phyloP scores from a whole-genome alignment of 2,329 filamentous ascomycete species.

The Ascochyta lentis region DNA sequence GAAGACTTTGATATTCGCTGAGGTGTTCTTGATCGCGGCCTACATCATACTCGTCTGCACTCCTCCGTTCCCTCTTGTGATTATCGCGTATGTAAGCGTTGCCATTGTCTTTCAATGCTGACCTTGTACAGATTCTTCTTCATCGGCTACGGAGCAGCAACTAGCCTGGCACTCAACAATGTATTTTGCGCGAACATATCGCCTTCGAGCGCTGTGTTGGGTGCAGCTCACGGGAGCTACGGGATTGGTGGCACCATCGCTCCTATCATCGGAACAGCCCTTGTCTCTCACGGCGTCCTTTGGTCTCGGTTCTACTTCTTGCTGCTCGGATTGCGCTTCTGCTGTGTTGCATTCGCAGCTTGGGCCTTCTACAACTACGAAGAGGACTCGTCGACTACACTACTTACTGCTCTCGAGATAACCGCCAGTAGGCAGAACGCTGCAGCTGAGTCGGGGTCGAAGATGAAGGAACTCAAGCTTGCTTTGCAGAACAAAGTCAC shows the following conservation, averaged over 20 bases:
- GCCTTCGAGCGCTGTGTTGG: constrained; percentile 61
- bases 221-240: constrained; percentile 70
- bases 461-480: constrained; percentile 57
- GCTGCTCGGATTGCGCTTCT: constrained; percentile 63
- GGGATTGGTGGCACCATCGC: constrained; percentile 62
- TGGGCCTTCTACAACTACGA: constrained; percentile 77
- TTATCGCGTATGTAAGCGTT: constrained; percentile 53
- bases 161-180: constrained; percentile 63
- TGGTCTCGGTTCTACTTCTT: constrained; percentile 80
- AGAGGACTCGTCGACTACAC: constrained; percentile 59
- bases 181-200: constrained; percentile 63
- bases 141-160: constrained; percentile 61
- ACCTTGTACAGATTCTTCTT: constrained; percentile 66
- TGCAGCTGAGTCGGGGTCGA: constrained; percentile 48
- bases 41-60: constrained; percentile 71
- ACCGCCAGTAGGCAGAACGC: constrained; percentile 51
- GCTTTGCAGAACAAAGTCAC: constrained; percentile 65
- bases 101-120: constrained; percentile 6
- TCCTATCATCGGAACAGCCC: constrained; percentile 75
- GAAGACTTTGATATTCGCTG: constrained; percentile 66
- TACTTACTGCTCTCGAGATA: constrained; percentile 54
- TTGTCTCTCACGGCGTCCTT: constrained; percentile 66
- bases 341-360: constrained; percentile 64
- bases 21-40: constrained; percentile 63
- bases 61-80: constrained; percentile 73